Evolutionary conservation across 2,329 filamentous ascomycete genomes (phyloP).

Genomic region (Colletotrichum siamense): DNA sequence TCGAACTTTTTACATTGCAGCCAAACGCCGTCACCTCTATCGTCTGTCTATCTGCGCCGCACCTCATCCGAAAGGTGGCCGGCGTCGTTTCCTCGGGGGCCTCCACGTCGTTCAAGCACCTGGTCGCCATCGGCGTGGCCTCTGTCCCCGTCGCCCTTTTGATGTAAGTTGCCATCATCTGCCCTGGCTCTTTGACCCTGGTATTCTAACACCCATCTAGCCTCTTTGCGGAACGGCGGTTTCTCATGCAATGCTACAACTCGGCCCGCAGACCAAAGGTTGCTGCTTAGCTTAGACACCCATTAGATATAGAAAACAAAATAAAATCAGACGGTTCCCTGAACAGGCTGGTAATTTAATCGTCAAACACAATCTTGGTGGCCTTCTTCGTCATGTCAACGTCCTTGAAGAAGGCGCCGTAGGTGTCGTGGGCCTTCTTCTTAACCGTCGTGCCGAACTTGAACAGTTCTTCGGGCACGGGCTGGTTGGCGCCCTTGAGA

Average conservation of each 20-base stretch:
- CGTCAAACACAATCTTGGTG: slow-evolving; percentile 92
- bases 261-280: slow-evolving; percentile 39
- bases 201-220: slow-evolving; percentile 37
- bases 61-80: slow-evolving; percentile 38
- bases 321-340: neutral
- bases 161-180: slow-evolving; percentile 58
- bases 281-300: neutral
- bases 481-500: slow-evolving; percentile 89
- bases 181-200: neutral
- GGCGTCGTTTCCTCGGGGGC: neutral
- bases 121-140: slow-evolving; percentile 54
- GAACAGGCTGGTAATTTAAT: neutral
- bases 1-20: slow-evolving; percentile 46
- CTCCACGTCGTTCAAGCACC: slow-evolving; percentile 31
- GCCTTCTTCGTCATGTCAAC: slow-evolving; percentile 82
- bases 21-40: slow-evolving; percentile 49
- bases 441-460: slow-evolving; percentile 99
- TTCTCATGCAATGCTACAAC: slow-evolving; percentile 56
- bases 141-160: slow-evolving; percentile 58
- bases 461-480: slow-evolving; percentile 86
- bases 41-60: slow-evolving; percentile 48
- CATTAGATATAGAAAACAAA: neutral
- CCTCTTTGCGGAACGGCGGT: slow-evolving; percentile 57
- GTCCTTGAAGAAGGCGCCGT: slow-evolving; percentile 95
- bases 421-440: slow-evolving; percentile 96